phyloP scores from a whole-genome alignment of 306 rosid species.

The Vicia sativa region DNA sequence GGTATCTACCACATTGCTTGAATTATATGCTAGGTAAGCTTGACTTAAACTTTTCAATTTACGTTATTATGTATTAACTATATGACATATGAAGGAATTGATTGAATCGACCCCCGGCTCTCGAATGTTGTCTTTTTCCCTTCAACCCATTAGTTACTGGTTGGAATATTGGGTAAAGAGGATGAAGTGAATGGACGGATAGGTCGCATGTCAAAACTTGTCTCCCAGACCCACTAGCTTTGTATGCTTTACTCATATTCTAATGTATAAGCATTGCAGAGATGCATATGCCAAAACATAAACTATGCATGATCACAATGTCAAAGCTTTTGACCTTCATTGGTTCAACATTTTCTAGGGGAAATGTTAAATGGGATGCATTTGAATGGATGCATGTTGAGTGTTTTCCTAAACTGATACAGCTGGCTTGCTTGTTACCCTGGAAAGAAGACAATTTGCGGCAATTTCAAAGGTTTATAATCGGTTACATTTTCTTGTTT shows the following conservation, averaged over 20 bases:
- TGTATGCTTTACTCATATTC: constrained; percentile 8
- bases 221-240: constrained; percentile 5
- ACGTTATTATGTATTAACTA: constrained; percentile 13
- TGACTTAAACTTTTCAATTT: constrained; percentile 14
- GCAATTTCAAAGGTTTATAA: constrained; percentile 72
- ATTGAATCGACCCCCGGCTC: constrained; percentile 11
- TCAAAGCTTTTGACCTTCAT: constrained; percentile 33
- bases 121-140: constrained; percentile 15
- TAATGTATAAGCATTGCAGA: constrained; percentile 5
- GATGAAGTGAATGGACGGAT: constrained; percentile 15
- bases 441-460: constrained; percentile 87
- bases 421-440: constrained; percentile 77
- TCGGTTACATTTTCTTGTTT: constrained; percentile 28
- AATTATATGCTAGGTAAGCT: constrained; percentile 75
- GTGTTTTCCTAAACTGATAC: constrained; percentile 87
- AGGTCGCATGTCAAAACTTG: constrained; percentile 23
- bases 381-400: constrained; percentile 94
- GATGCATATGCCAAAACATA: constrained; percentile 11
- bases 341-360: constrained; percentile 57
- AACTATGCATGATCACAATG: background rate
- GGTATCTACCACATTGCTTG: constrained; percentile 73
- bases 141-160: constrained; percentile 10
- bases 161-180: constrained; percentile 7
- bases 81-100: constrained; percentile 36
- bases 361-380: constrained; percentile 70